Base-by-base conservation (phyloP, 2,329 filamentous ascomycete species). In the Acrodontium crateriforme region DNA sequence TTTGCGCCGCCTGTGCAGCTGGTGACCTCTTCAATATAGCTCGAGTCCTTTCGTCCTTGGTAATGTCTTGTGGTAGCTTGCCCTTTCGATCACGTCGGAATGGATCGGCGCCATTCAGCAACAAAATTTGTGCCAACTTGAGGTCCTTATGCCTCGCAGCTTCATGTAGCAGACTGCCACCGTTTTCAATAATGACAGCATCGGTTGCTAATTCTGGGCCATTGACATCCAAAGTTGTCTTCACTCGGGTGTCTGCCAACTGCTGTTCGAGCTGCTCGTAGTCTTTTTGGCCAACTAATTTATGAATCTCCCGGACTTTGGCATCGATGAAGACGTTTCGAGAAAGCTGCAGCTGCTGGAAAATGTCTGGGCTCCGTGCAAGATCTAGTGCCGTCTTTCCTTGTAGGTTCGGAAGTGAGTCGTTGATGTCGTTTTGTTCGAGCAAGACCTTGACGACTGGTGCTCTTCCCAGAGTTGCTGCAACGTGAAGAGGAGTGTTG, bases 21-120 rank as follows among this genome's bases (percentile, higher is more conserved):
- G 89, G 89, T 0, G 87, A 95, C 46, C 77, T 82, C 60, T 95
- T 98, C 25, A 98, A 61, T 47, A 98, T 87, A 7, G 79, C 74
- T 33, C 78, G 73, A 10, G 83, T 93, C 34, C 72, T 71, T 47
- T 98, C 89, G 52, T 98, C 89, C 49, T 89, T 93, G 28, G 89
- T 95, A 24, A 94, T 78, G 54, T 94, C 87, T 50, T 98, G 89
- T 3, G 89, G 84, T 17, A 98, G 67, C 55, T 92, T 95, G 26
- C 89, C 89, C 58, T 84, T 93, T 44, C 84, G 80, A 55, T 98
- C 89, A 35, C 89, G 74, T 31, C 84, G 76, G 59, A 98, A 98
- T 0, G 89, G 89, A 54, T 98, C 89, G 8, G 87, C 89, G 8
- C 89, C 89, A 48, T 95, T 91, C 28, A 95, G 73, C 19, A 98